These are phyloP conservation scores for Hanseniaspora singularis DNA, from an alignment of 805 yeast species.

Conservation along the genomic window DNA sequence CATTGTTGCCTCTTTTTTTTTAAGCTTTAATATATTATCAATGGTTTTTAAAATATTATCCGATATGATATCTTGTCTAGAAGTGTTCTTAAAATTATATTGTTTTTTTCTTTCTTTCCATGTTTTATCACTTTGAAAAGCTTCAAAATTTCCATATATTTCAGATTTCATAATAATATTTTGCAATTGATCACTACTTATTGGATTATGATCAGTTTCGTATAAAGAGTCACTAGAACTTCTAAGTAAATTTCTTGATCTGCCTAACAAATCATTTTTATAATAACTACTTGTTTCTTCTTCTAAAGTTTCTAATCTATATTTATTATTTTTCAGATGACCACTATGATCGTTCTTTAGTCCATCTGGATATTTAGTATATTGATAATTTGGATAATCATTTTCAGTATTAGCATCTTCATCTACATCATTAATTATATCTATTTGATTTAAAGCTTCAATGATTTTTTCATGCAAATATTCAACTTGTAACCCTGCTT, in stretches of 20 bases:
- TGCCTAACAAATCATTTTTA: too few relatives aligned
- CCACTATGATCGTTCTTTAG: too few relatives aligned
- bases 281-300: too few relatives aligned
- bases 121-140: background rate
- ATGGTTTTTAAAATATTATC: constrained; percentile 5
- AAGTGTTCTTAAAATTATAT: background rate
- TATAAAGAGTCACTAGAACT: too few relatives aligned
- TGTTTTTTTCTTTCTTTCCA: constrained; percentile 10
- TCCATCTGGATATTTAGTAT: too few relatives aligned
- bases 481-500: constrained; percentile 7
- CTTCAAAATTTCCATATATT: constrained; percentile 4
- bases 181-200: background rate
- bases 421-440: constrained; percentile 6
- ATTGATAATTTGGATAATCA: too few relatives aligned
- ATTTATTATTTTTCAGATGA: too few relatives aligned
- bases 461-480: constrained; percentile 1
- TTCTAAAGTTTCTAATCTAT: too few relatives aligned
- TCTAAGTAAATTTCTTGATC: too few relatives aligned
- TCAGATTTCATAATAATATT: background rate
- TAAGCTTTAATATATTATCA: constrained; percentile 4
- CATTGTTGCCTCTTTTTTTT: background rate
- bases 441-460: constrained; percentile 3
- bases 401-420: too few relatives aligned
- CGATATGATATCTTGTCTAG: constrained; percentile 5
- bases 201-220: too few relatives aligned